Base-by-base conservation (phyloP, 805 yeast species). In the Vanderwaltozyma verrucispora region DNA sequence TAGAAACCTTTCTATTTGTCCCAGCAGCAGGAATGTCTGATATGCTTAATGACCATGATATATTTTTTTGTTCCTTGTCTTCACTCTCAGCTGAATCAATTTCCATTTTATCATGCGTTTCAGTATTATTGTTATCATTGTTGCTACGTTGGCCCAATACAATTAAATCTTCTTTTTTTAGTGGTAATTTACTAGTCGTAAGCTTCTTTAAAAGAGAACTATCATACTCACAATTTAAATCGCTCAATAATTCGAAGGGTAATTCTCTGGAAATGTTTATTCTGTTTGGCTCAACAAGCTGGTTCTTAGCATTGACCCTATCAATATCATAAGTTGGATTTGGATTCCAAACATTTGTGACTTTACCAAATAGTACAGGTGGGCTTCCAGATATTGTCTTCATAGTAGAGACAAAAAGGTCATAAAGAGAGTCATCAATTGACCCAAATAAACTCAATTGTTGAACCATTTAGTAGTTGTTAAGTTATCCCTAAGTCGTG, bases 21-120 rank as follows among this genome's bases (percentile, higher is more conserved):
- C 89, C 89, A 9, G 85, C 88, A 6, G 78, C 73, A 2, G 92
- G 92, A 11, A 83, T 78, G 57, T 83, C 94, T 5, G 74, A 64
- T 19, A 77, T 65, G 46, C 74, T 81, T 7, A 82, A 49, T 1
- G 78, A 69, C 89, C 88, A 82, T 6, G 52, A 32, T 3, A 28
- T 24, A 16, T 31, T 27, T 5, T 28, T 5, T 6, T 31, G 8
- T 4, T 23, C 28, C 4, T 25, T 12, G 2, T 19, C 4, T 10
- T 20, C 12, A 4, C 21, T 28, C 12, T 26, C 34, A 9, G 27
- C 27, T 9, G 15, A 6, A 21, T 33, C 38, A 12, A 37, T 28
- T 4, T 40, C 40, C 36, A 33, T 32, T 10, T n/a, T 25, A 26
- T 33, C 40, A 17, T 33, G 28, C 8, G 23, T 21, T 21, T 21